Base-by-base conservation (phyloP, 2,329 filamentous ascomycete genomes). In the Nemania abortiva region DNA sequence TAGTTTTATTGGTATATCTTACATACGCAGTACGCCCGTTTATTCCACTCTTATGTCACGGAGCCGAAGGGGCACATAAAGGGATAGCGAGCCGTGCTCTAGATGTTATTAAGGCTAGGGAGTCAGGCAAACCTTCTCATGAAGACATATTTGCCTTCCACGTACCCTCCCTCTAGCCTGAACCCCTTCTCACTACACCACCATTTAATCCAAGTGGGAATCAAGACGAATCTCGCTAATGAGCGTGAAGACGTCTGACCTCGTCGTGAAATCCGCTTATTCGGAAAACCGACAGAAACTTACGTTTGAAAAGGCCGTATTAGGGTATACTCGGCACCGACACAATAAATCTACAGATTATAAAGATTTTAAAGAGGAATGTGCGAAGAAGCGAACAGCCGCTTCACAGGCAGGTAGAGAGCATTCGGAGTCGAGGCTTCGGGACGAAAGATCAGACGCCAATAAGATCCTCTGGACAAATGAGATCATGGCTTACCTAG, bases 81-180 rank as follows among this genome's bases (percentile, higher is more conserved):
- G n/a, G n/a, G n/a, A n/a, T n/a, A n/a, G n/a, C n/a, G n/a, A n/a
- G n/a, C n/a, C n/a, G n/a, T n/a, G n/a, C n/a, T n/a, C n/a, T n/a
- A n/a, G n/a, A n/a, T n/a, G n/a, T n/a, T n/a, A n/a, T n/a, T n/a
- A n/a, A n/a, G n/a, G n/a, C n/a, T n/a, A n/a, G n/a, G n/a, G n/a
- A n/a, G n/a, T n/a, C n/a, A n/a, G n/a, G n/a, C n/a, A n/a, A n/a
- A n/a, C n/a, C n/a, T 37, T 37, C 34, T 37, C 34, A 6, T 37
- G 34, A 37, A 37, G 53, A 59, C n/a, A 47, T 58, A 45, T 34
- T 45, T n/a, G 47, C 24, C 45, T 18, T 22, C 54, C 37, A 55
- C 39, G 1, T 24, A 55, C 15, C 55, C 56, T 27, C 49, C 15
- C 9, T 45, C n/a, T 34, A 22, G 18, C 9, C 49, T 47, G n/a